Percentiles rank a stretch among this genome's conserved stretches.
phyloP scores from a whole-genome alignment of 176 grass and related monocot species.

The Stipa capillata region DNA sequence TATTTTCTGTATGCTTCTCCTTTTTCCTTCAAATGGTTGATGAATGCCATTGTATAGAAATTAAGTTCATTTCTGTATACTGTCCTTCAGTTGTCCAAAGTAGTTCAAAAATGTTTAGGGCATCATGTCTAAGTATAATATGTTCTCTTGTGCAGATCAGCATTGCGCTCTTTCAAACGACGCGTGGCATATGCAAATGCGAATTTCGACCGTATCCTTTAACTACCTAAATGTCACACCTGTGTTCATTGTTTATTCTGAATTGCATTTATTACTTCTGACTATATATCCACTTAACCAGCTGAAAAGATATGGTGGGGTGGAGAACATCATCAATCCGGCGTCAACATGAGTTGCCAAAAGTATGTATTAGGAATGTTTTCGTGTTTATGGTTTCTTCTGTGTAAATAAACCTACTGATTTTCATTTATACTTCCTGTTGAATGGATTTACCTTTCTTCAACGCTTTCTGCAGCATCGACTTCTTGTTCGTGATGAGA shows the following conservation, averaged over 20 bases:
- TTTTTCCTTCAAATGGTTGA: conserved; percentile 40
- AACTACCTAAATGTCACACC: conserved; percentile 1
- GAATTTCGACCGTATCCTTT: conserved; percentile 97
- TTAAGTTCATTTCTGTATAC: conserved; percentile 12
- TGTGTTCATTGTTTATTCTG: neutral
- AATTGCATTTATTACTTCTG: conserved; percentile 23
- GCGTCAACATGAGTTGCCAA: conserved; percentile 88
- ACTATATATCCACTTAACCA: conserved; percentile 49
- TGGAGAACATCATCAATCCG: conserved; percentile 98
- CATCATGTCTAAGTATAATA: conserved; percentile 9
- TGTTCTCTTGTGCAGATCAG: conserved; percentile 65
- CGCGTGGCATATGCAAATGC: conserved; percentile 98
- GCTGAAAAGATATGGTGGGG: conserved; percentile 90
- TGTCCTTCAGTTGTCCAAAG: neutral
- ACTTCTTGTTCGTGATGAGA: conserved; percentile 74
- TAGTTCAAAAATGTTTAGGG: neutral
- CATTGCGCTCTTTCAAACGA: conserved; percentile 75
- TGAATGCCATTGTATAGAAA: conserved; percentile 40
- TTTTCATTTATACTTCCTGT: conserved; percentile 3
- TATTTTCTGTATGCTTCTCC: conserved; percentile 4
- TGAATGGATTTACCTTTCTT: conserved; percentile 9
- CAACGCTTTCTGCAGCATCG: conserved; percentile 44
- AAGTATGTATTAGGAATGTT: conserved; percentile 41
- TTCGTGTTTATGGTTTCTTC: conserved; percentile 10
- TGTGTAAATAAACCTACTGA: conserved; percentile 6